These are phyloP conservation scores for Metarhizium humberi DNA, from an alignment of 2,329 filamentous ascomycete species.

Conservation along the genomic window DNA sequence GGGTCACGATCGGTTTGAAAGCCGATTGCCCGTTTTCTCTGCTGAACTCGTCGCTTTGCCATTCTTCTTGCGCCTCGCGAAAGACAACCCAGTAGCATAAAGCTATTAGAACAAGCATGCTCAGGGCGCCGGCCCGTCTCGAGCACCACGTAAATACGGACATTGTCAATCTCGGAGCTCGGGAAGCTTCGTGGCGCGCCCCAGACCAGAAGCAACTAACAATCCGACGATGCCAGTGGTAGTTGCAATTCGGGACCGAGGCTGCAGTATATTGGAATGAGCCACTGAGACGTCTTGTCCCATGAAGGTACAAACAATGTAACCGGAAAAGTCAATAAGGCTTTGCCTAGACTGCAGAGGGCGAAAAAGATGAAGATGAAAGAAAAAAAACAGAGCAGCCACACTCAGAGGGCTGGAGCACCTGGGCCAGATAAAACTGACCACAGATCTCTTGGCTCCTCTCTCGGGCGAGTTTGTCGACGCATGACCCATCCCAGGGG, in stretches of 20 bases:
- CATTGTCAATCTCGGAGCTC: constrained; percentile 26
- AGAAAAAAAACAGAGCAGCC: background rate
- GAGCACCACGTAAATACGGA: constrained; percentile 45
- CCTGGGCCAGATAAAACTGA: background rate
- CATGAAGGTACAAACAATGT: too few species aligned
- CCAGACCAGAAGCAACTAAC: background rate
- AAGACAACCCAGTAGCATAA: constrained; percentile 48
- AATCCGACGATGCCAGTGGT: background rate
- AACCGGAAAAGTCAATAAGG: background rate
- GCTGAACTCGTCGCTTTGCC: constrained; percentile 31
- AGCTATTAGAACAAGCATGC: constrained; percentile 37
- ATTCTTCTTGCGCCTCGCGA: constrained; percentile 34
- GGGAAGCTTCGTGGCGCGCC: background rate
- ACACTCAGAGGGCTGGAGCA: background rate
- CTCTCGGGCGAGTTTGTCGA: too few species aligned
- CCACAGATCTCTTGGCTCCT: background rate
- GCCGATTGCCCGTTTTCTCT: constrained; percentile 24
- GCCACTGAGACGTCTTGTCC: background rate
- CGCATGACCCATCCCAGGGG: too few species aligned
- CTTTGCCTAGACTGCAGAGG: background rate
- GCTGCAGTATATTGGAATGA: background rate
- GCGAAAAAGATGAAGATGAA: background rate
- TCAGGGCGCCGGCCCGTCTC: constrained; percentile 44
- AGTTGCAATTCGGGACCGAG: background rate
- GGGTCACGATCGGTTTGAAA: constrained; percentile 17